Conservation (phyloP, 257 asterid species). For the Solanum sitiens region DNA sequence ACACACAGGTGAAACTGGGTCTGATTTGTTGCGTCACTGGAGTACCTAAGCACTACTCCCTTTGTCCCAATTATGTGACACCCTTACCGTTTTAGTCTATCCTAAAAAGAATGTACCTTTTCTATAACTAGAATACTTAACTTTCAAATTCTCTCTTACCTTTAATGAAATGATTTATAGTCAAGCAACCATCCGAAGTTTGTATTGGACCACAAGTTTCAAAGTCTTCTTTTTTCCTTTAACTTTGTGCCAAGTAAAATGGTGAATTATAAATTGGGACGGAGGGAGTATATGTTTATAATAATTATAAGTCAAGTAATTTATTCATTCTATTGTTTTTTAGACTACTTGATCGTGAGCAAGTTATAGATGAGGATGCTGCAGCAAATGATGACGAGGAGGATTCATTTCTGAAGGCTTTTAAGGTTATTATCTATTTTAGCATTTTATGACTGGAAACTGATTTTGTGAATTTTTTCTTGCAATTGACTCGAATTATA, state of each 20-base stretch:
- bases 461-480: background rate
- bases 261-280: background rate
- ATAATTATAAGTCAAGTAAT: background rate
- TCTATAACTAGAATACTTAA: background rate
- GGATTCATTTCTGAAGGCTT: conserved; percentile 88
- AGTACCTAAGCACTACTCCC: background rate
- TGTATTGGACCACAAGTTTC: background rate
- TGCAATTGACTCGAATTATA: background rate
- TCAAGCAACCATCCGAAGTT: background rate
- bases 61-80: background rate
- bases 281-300: background rate
- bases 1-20: background rate
- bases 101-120: background rate
- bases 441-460: background rate
- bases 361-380: conserved; percentile 72
- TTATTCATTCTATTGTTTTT: conserved; percentile 1
- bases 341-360: conserved; percentile 88
- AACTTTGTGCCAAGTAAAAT: background rate
- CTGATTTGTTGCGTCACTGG: background rate
- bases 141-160: background rate
- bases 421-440: conserved; percentile 50
- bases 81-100: background rate
- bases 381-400: conserved; percentile 85
- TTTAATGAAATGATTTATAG: background rate
- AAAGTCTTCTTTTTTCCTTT: background rate